Evolutionary conservation across 1,284 basidiomycete species (phyloP), one percentile per base, ranked within the genome.

Genomic region (Termitomyces sp.): DNA sequence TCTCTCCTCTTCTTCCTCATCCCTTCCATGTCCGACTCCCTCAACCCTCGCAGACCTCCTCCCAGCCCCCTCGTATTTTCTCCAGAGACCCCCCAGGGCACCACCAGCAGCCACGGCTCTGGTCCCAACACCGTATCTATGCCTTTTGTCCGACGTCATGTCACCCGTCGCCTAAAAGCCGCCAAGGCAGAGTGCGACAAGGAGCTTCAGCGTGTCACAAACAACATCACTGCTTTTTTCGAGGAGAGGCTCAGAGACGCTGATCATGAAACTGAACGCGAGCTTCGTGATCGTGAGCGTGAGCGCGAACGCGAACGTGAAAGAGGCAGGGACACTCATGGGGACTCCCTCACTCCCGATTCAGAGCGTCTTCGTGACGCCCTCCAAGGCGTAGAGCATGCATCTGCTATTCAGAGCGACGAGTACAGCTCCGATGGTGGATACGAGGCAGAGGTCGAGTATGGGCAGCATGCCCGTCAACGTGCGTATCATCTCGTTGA

Each of bases 161-260:
- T 98, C 65, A 92, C 91, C 46, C 85, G 94, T 63, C 88, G 96
- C 53, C 85, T 98, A 69, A 90, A 90, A 70, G 88, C 88, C 1
- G 94, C 96, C 56, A 99, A 99, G 77, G 86, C 90, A 53, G 90
- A 92, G 62, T 99, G 96, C 76, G 94, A 99, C 80, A 90, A 90
- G 73, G 94, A 97, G 67, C 82, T 99, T 10, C 86, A 88, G 66
- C 88, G 92, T 64, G 91, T 98, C 65, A 91, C 96, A 52, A 88
- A 91, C 68, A 91, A 87, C 56, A 94, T 99, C 76, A 96, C 95
- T 58, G 73, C 84, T 30, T 98, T 93, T 73, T 97, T 98, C 62
- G 96, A 99, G 72, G 88, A 93, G 65, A 83, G 88, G 61, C 80
- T 96, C 48, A 78, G 88, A 50, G 86, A 90, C 59, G 79, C 76